These are phyloP conservation scores for Rhodotorula mucilaginosa DNA, from an alignment of 1,284 basidiomycete genomes.

Conservation along the genomic window DNA sequence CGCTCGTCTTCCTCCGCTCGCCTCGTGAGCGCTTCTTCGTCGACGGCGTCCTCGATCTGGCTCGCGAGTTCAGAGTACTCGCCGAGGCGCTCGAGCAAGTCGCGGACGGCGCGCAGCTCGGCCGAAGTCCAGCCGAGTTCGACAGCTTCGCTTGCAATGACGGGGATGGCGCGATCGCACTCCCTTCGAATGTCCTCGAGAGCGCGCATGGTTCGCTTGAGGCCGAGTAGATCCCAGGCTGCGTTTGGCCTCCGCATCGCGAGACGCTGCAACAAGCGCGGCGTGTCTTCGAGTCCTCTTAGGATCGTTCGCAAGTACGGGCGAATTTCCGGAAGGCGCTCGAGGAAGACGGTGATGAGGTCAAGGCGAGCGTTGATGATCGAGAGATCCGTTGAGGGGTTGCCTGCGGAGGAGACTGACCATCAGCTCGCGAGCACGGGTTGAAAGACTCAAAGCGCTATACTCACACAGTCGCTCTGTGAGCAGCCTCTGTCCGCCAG, in stretches of 20 bases:
- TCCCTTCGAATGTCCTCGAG: slow-evolving; percentile 26
- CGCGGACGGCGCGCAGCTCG: slow-evolving; percentile 42
- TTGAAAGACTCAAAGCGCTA: background rate
- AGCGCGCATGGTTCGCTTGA: slow-evolving; percentile 59
- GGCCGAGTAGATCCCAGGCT: slow-evolving; percentile 62
- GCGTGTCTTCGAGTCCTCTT: slow-evolving; percentile 65
- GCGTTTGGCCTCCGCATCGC: slow-evolving; percentile 64
- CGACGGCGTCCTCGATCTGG: slow-evolving; percentile 62
- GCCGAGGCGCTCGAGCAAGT: slow-evolving; percentile 60
- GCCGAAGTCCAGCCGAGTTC: slow-evolving; percentile 6
- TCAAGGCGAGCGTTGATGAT: slow-evolving; percentile 74
- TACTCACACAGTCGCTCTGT: slow-evolving; percentile 69
- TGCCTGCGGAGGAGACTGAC: slow-evolving; percentile 55
- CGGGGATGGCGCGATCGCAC: slow-evolving; percentile 2
- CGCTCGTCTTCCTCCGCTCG: slow-evolving; percentile 36
- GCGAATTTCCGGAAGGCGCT: slow-evolving; percentile 61
- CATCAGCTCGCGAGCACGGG: background rate
- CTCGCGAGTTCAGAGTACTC: slow-evolving; percentile 60
- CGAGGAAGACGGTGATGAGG: slow-evolving; percentile 72
- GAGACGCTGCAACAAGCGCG: slow-evolving; percentile 76
- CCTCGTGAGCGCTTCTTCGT: slow-evolving; percentile 46
- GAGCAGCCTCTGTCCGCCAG: slow-evolving; percentile 74
- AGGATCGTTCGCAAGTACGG: slow-evolving; percentile 65
- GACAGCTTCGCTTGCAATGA: background rate
- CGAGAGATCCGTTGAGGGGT: slow-evolving; percentile 73